Base-by-base conservation (phyloP, 495 filamentous ascomycete species). In the Thermothielavioides terrestris region DNA sequence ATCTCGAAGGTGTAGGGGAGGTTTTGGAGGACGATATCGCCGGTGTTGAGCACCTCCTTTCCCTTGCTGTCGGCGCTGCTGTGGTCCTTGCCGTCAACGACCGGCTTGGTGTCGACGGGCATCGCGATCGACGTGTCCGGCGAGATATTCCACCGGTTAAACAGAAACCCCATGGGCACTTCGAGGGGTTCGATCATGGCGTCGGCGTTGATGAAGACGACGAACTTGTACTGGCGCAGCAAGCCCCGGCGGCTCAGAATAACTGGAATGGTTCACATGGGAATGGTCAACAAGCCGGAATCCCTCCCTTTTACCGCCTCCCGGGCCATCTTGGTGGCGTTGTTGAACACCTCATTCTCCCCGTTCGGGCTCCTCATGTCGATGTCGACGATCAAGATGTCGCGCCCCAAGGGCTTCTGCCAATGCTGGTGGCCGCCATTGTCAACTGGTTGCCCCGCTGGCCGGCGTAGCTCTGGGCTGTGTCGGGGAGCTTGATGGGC, bases 161-260 rank as follows among this genome's bases (percentile, higher is more conserved):
- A 56, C 1, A 73, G 65, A 62, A 68, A 73, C 52, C 72, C 70
- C 21, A 72, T 41, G 12, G 70, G 68, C 11, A 73, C 48, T 22
- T 73, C 62, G 30, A 62, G 67, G 47, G 67, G 59, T 38, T 60
- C 56, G 52, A 69, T 62, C 44, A 71, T 60, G 50, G 62, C 61
- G 42, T 73, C 70, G n/a, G 62, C 59, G 49, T 72, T 69, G 27
- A 71, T 53, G 62, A 71, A 70, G 45, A 72, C 61, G 23, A 73
- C 63, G 42, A 69, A 68, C 26, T 66, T 54, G 51, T 72, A 69
- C 8, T 58, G 51, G 15, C 57, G 42, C 14, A 71, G 56, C 6
- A 58, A 55, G 37, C 66, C 57, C 23, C 52, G 56, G 43, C 68
- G 64, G 25, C 43, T 25, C 32, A 46, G 31, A 36, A 32, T 46